These are phyloP conservation scores for Novymonas esmeraldas DNA, from an alignment of 208 protist species.

Conservation along the genomic window DNA sequence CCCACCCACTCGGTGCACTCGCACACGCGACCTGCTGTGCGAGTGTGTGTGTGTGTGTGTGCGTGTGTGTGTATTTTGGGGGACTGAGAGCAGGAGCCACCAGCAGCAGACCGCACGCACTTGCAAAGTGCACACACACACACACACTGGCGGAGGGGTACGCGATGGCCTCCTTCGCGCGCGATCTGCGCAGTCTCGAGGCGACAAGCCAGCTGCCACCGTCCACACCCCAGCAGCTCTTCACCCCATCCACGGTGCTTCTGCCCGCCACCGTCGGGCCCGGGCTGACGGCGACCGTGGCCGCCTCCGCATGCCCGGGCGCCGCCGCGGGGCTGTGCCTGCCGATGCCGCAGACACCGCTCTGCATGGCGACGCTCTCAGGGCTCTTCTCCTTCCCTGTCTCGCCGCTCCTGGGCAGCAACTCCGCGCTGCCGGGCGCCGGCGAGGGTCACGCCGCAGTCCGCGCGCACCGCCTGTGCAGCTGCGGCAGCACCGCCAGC, in stretches of 20 bases:
- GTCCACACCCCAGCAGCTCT: slow-evolving; percentile 24
- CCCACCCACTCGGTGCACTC: neutral
- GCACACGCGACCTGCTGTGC: neutral
- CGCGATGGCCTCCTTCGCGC: slow-evolving; percentile 12
- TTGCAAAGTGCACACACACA: neutral
- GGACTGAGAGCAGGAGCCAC: neutral
- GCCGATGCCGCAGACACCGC: neutral
- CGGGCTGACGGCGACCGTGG: slow-evolving; percentile 4
- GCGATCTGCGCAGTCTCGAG: slow-evolving; percentile 26
- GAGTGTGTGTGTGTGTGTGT: neutral
- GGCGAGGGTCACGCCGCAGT: neutral
- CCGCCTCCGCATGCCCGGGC: neutral
- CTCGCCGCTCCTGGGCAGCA: neutral
- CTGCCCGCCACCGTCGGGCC: slow-evolving; percentile 24
- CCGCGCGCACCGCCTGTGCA: neutral
- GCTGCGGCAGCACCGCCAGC: neutral
- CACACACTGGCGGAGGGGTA: no score
- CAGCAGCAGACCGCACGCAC: neutral
- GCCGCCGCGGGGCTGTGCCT: neutral
- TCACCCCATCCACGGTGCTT: slow-evolving; percentile 28
- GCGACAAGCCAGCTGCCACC: slow-evolving; percentile 38
- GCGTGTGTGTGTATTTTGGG: neutral
- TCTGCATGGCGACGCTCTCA: slow-evolving; percentile 2
- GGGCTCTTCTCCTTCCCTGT: neutral
- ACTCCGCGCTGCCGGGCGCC: neutral